Evolutionary conservation across 2,329 filamentous ascomycete species (phyloP), one percentile per base, ranked within the genome.

Genomic region (Aureobasidium lini): DNA sequence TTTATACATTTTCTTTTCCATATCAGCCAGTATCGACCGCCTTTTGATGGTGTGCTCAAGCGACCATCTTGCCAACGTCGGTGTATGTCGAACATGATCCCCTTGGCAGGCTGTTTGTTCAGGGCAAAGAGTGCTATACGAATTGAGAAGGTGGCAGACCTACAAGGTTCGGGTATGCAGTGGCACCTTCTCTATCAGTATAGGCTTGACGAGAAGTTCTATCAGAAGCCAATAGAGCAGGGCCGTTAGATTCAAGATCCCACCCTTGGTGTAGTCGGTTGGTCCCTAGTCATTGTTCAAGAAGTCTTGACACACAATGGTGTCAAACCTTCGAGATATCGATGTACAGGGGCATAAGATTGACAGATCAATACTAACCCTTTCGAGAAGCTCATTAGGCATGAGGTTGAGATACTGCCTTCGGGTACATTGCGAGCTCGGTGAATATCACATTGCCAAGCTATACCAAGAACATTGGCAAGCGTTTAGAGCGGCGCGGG

Each of bases 391-490:
- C 53, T 57, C 28, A 34, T 37, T 46, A 57, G 53, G 15, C 53
- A 18, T 39, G 31, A n/a, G 39, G 31, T 57, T 9, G 32, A 34
- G 18, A 57, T 18, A 34, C 15, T 31, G 32, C 23, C 18, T 23
- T 57, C 53, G 28, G 32, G n/a, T 15, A 57, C 15, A 13, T 34
- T 46, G 42, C 42, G 53, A 46, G 53, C 18, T 37, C 28, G 42
- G 53, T 39, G 32, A 32, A 44, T 44, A 39, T 16, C 42, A 47
- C 8, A 44, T 31, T 47, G 53, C 53, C 53, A 57, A 57, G 53
- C 53, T 57, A 47, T 47, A 57, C 53, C 53, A 57, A 57, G 53
- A 57, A 39, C 53, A 57, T 57, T 57, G 53, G 53, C 53, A 47
- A 1, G 37, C 7, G 42, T 43, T 42, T 28, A 40, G 16, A 46